Conservation (phyloP, 2,329 filamentous ascomycete genomes). For the Calonectria ilicicola region DNA sequence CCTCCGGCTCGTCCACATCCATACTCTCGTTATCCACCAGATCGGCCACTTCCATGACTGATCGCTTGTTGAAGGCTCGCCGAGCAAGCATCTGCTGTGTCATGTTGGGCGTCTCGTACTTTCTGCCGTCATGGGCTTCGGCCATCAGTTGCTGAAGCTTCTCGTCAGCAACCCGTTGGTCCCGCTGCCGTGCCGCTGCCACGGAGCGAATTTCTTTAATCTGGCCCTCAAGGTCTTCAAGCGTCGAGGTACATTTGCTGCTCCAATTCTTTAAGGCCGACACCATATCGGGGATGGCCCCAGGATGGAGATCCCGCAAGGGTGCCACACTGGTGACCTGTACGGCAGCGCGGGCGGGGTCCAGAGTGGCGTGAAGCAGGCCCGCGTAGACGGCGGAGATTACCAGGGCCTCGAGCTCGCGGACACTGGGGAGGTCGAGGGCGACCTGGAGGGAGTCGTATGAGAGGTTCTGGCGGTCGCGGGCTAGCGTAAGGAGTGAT, state of each 20-base stretch:
- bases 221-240: constrained; percentile 81
- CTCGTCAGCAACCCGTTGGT: constrained; percentile 60
- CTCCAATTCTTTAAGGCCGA: constrained; percentile 80
- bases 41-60: constrained; percentile 57
- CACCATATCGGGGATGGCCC: constrained; percentile 77
- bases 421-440: constrained; percentile 74
- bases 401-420: constrained; percentile 86
- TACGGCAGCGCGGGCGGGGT: constrained; percentile 80
- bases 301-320: constrained; percentile 85
- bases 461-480: constrained; percentile 74
- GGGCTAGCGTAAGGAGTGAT: constrained; percentile 84
- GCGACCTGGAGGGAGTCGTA: constrained; percentile 77
- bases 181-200: constrained; percentile 65
- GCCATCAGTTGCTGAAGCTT: constrained; percentile 63
- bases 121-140: constrained; percentile 57
- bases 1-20: constrained; percentile 67
- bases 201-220: constrained; percentile 73
- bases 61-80: constrained; percentile 46
- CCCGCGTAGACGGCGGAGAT: constrained; percentile 90
- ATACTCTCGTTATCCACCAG: constrained; percentile 62
- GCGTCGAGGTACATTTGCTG: constrained; percentile 78
- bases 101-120: constrained; percentile 36
- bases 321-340: constrained; percentile 85
- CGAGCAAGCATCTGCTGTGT: constrained; percentile 41
- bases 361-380: constrained; percentile 84